These are phyloP conservation scores for Talaromyces amestolkiae DNA, from an alignment of 2,329 filamentous ascomycete genomes.

Conservation along the genomic window DNA sequence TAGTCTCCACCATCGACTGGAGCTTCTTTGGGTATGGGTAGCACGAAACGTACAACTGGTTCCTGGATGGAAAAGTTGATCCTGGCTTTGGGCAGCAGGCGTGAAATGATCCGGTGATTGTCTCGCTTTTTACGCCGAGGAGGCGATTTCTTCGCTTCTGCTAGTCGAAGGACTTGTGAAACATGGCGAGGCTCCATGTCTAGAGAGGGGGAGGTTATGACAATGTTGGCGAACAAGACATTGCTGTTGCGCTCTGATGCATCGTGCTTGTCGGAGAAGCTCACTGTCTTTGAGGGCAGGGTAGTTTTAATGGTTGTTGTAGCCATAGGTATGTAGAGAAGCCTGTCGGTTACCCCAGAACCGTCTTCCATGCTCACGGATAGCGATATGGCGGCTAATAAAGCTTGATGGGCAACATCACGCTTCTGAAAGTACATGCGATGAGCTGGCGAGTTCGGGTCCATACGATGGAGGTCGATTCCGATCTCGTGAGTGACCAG, in stretches of 20 bases:
- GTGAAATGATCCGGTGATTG: slow-evolving; percentile 70
- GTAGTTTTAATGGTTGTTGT: slow-evolving; percentile 95
- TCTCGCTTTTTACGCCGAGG: slow-evolving; percentile 46
- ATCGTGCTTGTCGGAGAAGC: slow-evolving; percentile 67
- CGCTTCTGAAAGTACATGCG: slow-evolving; percentile 96
- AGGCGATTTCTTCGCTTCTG: slow-evolving; percentile 56
- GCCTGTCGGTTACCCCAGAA: slow-evolving; percentile 76
- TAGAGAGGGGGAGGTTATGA: slow-evolving; percentile 91
- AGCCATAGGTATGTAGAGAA: slow-evolving; percentile 94
- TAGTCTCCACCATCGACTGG: slow-evolving; percentile 71
- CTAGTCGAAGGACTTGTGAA: slow-evolving; percentile 75
- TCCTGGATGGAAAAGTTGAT: slow-evolving; percentile 97
- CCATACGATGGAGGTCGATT: slow-evolving; percentile 84
- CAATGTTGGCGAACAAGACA: slow-evolving; percentile 92
- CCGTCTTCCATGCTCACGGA: slow-evolving; percentile 89
- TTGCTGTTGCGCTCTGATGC: slow-evolving; percentile 89
- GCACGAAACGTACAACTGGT: slow-evolving; percentile 82
- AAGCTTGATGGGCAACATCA: slow-evolving; percentile 90
- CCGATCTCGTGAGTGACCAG: slow-evolving; percentile 95
- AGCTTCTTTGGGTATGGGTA: slow-evolving; percentile 69
- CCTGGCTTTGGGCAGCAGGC: slow-evolving; percentile 87
- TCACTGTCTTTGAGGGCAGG: slow-evolving; percentile 87
- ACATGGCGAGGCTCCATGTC: slow-evolving; percentile 91
- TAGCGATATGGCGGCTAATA: slow-evolving; percentile 87
- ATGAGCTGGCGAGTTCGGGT: slow-evolving; percentile 89